Conservation (phyloP, 1,139 yeast genomes). For the Hansenula sp. region DNA sequence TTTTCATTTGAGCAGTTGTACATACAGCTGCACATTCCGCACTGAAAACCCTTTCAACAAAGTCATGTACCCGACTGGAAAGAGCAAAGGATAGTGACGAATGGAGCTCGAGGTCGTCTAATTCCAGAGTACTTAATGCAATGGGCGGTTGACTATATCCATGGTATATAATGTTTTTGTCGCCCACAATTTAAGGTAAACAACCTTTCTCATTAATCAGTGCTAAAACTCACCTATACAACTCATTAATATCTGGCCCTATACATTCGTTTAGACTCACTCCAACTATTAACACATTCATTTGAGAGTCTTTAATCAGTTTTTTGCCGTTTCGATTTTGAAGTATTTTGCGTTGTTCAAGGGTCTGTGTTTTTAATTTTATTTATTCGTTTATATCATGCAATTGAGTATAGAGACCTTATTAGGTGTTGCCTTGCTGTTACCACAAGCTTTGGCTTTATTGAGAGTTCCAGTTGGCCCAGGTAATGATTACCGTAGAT, state of each 20-base stretch:
- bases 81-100: background rate
- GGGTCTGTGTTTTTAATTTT: too few relatives aligned
- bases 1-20: too few relatives aligned
- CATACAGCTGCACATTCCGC: background rate
- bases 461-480: slow-evolving; percentile 6
- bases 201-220: background rate
- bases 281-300: slow-evolving; percentile 1
- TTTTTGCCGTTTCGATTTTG: background rate
- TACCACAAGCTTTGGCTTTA: slow-evolving; percentile 2
- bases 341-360: background rate
- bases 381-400: background rate
- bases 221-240: too few relatives aligned
- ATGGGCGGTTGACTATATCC: too few relatives aligned
- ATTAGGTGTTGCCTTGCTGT: background rate
- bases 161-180: background rate
- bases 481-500: background rate
- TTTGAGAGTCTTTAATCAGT: too few relatives aligned
- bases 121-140: background rate
- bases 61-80: background rate
- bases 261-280: background rate
- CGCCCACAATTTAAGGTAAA: background rate
- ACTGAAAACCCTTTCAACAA: background rate
- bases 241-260: background rate
- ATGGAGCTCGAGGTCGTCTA: too few relatives aligned
- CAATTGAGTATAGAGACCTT: background rate